These are phyloP conservation scores for Mallotus nudiflorus DNA, from an alignment of 345 rosid genomes.

Conservation along the genomic window DNA sequence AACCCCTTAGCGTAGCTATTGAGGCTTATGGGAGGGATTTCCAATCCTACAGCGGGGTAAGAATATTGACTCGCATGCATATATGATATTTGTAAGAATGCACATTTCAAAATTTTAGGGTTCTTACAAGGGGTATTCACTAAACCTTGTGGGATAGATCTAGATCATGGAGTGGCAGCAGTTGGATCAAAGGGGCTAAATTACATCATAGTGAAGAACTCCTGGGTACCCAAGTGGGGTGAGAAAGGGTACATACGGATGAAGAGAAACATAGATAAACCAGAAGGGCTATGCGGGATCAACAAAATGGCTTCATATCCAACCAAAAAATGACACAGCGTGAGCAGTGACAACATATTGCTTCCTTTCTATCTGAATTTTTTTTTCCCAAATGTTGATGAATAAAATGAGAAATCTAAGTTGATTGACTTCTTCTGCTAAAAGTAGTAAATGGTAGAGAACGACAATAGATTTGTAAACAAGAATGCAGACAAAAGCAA, in stretches of 20 bases:
- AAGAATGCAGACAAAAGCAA: not conserved
- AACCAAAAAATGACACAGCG: slow-evolving; percentile 47
- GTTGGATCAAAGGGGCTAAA: slow-evolving; percentile 64
- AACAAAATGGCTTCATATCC: slow-evolving; percentile 91
- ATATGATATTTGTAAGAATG: not conserved
- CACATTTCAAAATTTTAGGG: not conserved
- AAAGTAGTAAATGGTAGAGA: not conserved
- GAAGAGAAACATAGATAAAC: slow-evolving; percentile 78
- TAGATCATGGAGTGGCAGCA: slow-evolving; percentile 79
- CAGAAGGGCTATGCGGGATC: slow-evolving; percentile 75
- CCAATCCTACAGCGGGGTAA: slow-evolving; percentile 62
- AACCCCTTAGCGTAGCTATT: slow-evolving; percentile 57
- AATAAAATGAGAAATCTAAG: too few species aligned
- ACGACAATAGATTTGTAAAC: not conserved
- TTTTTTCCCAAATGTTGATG: not conserved
- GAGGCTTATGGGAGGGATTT: slow-evolving; percentile 62
- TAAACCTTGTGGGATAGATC: slow-evolving; percentile 60
- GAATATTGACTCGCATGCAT: not conserved
- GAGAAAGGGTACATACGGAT: slow-evolving; percentile 74
- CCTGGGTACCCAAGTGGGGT: slow-evolving; percentile 88
- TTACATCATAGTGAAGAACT: slow-evolving; percentile 77
- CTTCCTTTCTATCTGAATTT: not conserved
- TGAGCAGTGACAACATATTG: not conserved
- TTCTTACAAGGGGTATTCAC: slow-evolving; percentile 64
- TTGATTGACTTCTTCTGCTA: too few species aligned